Base-by-base conservation (phyloP, 2,329 filamentous ascomycete species). In the Sordariomycetes sp. region DNA sequence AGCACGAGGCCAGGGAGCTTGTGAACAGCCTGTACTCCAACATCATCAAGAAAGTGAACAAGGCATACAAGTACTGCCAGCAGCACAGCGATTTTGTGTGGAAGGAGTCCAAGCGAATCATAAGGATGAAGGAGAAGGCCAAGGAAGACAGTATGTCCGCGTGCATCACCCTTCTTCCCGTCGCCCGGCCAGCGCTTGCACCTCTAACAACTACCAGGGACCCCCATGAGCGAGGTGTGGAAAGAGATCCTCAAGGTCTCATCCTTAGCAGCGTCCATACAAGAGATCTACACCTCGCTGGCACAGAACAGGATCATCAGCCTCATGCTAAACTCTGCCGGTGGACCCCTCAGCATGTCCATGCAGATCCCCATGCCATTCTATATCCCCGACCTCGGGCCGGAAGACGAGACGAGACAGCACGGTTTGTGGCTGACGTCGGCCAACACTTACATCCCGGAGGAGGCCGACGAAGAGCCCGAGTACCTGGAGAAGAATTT, bases 61-160 rank as follows among this genome's bases (percentile, higher is more conserved):
- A 93, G 74, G 90, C 89, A 3, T 82, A 96, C 68, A 95, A 94
- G 68, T 94, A 93, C 72, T 92, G 92, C 68, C 93, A 99, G 72
- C 88, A 92, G 63, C 87, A 89, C 60, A 88, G 86, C 59, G 88
- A 92, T 64, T 97, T 97, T 69, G 88, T 99, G 4, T 94, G 90
- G 85, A 88, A 87, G 66, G 90, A 99, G 68, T 90, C 89, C 2
- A 91, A 94, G 70, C 83, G 82, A 60, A 93, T 97, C 54, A 76
- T 94, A 34, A 77, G 82, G 37, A 77, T 94, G 65, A 95, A 94
- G 68, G 88, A 95, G 62, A 90, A 89, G 66, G 90, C 86, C 2
- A 84, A 87, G 59, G 90, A 93, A 70, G 79, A 83, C 50, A 76
- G 80, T 81, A 67, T 59, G 79, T 72, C n/a, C 6, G 4, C 14